Conservation (phyloP, 345 rosid species). For the Populus simonii region DNA sequence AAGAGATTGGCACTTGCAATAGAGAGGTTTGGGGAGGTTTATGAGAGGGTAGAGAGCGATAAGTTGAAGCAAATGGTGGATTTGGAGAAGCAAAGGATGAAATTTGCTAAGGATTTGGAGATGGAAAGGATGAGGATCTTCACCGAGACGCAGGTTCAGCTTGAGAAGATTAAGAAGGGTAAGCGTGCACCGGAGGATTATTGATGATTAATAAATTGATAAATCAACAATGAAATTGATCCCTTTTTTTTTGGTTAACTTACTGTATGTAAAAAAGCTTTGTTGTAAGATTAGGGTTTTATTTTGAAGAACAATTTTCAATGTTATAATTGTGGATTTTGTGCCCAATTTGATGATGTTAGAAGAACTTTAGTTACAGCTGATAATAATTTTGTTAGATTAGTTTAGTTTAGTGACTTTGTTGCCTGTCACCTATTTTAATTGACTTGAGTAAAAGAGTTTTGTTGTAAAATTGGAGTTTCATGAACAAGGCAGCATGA, state of each 20-base stretch:
- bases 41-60: slow-evolving; percentile 78
- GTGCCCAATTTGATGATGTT: slow-evolving; percentile 13
- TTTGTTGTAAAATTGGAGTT: neutral
- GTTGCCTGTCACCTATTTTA: neutral
- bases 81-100: slow-evolving; percentile 97
- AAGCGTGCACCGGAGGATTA: slow-evolving; percentile 40
- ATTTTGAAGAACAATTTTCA: neutral
- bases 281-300: slow-evolving; percentile 17
- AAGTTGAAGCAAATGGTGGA: slow-evolving; percentile 93
- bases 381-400: neutral
- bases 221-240: neutral
- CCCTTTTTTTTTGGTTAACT: neutral
- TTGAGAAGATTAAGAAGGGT: slow-evolving; percentile 69
- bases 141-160: slow-evolving; percentile 92
- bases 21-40: slow-evolving; percentile 83
- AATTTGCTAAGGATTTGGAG: slow-evolving; percentile 90
- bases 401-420: neutral
- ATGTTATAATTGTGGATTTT: slow-evolving; percentile 8
- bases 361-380: neutral
- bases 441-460: neutral
- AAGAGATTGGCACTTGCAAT: slow-evolving; percentile 63
- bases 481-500: neutral
- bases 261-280: slow-evolving; percentile 7
- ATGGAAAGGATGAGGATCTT: slow-evolving; percentile 92
- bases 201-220: slow-evolving; percentile 9